These are phyloP conservation scores for Neopestalotiopsis sp. DNA, from an alignment of 2,329 filamentous ascomycete genomes.

Conservation along the genomic window DNA sequence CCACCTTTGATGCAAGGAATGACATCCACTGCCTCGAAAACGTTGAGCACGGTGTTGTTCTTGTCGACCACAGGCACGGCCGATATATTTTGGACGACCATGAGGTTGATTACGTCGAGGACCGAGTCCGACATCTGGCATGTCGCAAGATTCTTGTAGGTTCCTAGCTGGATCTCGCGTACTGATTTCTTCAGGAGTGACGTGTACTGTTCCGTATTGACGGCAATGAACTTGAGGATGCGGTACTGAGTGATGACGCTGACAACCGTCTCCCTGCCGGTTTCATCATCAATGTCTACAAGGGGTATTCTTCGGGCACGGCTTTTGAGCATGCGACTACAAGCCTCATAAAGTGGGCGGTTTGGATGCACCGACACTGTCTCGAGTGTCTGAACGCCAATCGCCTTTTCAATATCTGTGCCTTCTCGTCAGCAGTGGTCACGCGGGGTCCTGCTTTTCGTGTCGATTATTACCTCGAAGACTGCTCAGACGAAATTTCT, in stretches of 20 bases:
- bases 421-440: not conserved
- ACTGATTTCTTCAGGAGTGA: slow-evolving; percentile 87
- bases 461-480: slow-evolving; percentile 69
- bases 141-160: slow-evolving; percentile 80
- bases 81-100: slow-evolving; percentile 92
- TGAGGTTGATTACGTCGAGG: slow-evolving; percentile 90
- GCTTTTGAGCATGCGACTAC: slow-evolving; percentile 90
- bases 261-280: slow-evolving; percentile 87
- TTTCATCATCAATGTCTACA: slow-evolving; percentile 93
- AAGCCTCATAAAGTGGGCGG: slow-evolving; percentile 91
- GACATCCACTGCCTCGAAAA: slow-evolving; percentile 97
- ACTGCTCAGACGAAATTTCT: slow-evolving; percentile 91
- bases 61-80: slow-evolving; percentile 91
- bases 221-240: slow-evolving; percentile 97
- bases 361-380: slow-evolving; percentile 95
- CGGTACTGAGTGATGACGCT: slow-evolving; percentile 98
- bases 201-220: slow-evolving; percentile 86
- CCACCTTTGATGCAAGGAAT: slow-evolving; percentile 95
- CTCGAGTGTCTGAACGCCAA: slow-evolving; percentile 88
- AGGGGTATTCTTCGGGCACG: slow-evolving; percentile 92
- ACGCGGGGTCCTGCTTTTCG: slow-evolving; percentile 17
- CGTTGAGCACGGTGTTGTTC: slow-evolving; percentile 80
- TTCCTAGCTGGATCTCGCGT: slow-evolving; percentile 82
- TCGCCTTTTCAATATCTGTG: slow-evolving; percentile 90
- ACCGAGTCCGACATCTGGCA: slow-evolving; percentile 89